Evolutionary conservation across 176 grass and related monocot species (phyloP).

Genomic region (Cenchrus purpureus): DNA sequence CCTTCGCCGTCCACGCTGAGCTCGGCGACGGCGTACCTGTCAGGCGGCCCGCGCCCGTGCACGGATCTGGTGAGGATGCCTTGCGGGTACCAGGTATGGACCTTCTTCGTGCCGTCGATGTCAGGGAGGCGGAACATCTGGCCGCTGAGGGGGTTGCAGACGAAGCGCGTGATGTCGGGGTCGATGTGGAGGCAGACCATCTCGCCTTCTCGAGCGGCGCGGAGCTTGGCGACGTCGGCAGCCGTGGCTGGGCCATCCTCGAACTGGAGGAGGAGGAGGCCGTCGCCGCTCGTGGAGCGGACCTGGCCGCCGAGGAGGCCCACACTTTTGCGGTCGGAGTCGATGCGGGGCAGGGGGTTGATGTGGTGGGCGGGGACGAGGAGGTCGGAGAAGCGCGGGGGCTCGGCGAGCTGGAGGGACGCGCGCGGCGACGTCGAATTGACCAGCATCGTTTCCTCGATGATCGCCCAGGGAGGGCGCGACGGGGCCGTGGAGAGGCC

Average conservation of each 20-base stretch:
- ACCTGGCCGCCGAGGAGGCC: not conserved
- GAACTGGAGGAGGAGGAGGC: conserved; percentile 14
- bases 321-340: not conserved
- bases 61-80: conserved; percentile 34
- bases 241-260: not conserved
- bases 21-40: conserved; percentile 5
- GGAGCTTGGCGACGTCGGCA: not conserved
- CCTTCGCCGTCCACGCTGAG: not conserved
- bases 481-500: conserved; percentile 18
- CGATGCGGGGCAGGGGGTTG: not conserved
- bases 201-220: not conserved
- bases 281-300: not conserved
- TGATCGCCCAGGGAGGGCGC: conserved; percentile 22
- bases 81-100: not conserved
- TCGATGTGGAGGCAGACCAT: not conserved
- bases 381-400: conserved; percentile 1
- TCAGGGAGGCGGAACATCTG: not conserved
- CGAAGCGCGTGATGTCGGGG: not conserved
- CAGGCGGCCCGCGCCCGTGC: not conserved
- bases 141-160: conserved; percentile 39
- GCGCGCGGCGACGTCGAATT: not conserved
- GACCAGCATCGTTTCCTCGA: not conserved
- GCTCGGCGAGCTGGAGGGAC: conserved; percentile 18
- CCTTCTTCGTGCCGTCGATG: conserved; percentile 19
- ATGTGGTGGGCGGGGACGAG: not conserved